Conservation (phyloP, 2,329 filamentous ascomycete genomes). For the Fusarium protoensiforme region DNA sequence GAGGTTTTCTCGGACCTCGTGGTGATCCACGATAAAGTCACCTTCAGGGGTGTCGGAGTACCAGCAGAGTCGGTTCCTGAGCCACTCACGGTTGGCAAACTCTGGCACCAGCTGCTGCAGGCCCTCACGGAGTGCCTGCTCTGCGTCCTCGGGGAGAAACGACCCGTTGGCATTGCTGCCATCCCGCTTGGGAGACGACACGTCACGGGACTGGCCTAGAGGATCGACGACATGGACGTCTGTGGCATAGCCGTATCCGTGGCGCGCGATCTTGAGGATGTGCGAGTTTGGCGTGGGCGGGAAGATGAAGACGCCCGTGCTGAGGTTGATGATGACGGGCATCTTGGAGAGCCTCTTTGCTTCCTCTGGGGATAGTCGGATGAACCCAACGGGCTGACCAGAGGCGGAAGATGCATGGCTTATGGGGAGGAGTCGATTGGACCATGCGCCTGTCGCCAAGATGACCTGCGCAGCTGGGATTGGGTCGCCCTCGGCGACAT, state of each 20-base stretch:
- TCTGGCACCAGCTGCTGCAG: constrained; percentile 65
- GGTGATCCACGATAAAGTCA: constrained; percentile 69
- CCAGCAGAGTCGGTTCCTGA: constrained; percentile 67
- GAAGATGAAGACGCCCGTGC: constrained; percentile 65
- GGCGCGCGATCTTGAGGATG: constrained; percentile 69
- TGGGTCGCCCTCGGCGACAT: constrained; percentile 48
- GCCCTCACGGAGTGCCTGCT: constrained; percentile 61
- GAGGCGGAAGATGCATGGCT: constrained; percentile 71
- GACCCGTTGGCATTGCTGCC: constrained; percentile 54
- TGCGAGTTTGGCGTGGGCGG: constrained; percentile 60
- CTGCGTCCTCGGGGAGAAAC: constrained; percentile 61
- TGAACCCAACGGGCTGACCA: constrained; percentile 74
- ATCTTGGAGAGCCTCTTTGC: constrained; percentile 61
- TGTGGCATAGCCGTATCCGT: constrained; percentile 66
- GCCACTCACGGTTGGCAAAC: constrained; percentile 63
- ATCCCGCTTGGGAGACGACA: constrained; percentile 50
- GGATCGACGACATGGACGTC: constrained; percentile 31
- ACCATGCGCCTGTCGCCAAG: constrained; percentile 77
- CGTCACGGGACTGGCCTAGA: constrained; percentile 12
- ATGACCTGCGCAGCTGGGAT: constrained; percentile 69
- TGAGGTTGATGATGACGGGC: constrained; percentile 69
- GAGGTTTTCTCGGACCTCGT: constrained; percentile 59
- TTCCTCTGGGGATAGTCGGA: constrained; percentile 69
- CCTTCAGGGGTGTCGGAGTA: constrained; percentile 74
- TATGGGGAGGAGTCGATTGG: constrained; percentile 63